Evolutionary conservation across 257 asterid genomes (phyloP), one percentile per base, ranked within the genome.

Genomic region (Buddleja alternifolia): DNA sequence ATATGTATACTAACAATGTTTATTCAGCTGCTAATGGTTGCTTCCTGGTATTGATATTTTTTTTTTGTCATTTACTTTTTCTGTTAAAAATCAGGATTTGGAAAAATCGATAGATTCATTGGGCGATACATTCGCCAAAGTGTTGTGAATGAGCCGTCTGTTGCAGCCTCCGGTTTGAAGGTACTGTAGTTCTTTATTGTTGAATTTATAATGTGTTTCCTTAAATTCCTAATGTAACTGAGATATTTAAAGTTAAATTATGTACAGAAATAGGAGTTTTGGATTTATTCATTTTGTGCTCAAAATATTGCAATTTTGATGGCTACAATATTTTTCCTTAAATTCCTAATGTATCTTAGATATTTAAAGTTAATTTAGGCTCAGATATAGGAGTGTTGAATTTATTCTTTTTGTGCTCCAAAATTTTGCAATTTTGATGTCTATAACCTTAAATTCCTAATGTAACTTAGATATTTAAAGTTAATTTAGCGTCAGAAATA

Each of bases 121-220:
- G 67, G 58, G 48, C 66, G 50, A 64, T 66, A 78, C 60, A 53
- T 78, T 39, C 73, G 81, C 56, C 72, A 3, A 29, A 53, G 73
- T 60, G 79, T 66, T 15, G 69, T 36, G 66, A 75, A 64, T 45
- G 62, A 69, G 50, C 65, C 66, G 17, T 41, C 76, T 20, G 67
- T 19, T 19, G 60, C 70, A 14, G 44, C 75, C 52, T 66, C 83
- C 37, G 83, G 48, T 63, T 42, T 50, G 9, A 78, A 81, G 83
- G 83, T 81, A 44, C 11, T 34, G 11, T 10, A 9, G 6, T 34
- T 39, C 14, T 20, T 7, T 63, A 16, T 0, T 11, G 44, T 42
- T 59, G 21, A 52, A 34, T 12, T 53, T 10, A 29, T 44, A n/a
- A n/a, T n/a, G n/a, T n/a, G n/a, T n/a, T n/a, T n/a, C n/a, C n/a